Percentiles rank a stretch among this genome's conserved stretches.
These are phyloP conservation scores for Beta lomatogona DNA, from an alignment of 179 eudicot species.

Conservation along the genomic window DNA sequence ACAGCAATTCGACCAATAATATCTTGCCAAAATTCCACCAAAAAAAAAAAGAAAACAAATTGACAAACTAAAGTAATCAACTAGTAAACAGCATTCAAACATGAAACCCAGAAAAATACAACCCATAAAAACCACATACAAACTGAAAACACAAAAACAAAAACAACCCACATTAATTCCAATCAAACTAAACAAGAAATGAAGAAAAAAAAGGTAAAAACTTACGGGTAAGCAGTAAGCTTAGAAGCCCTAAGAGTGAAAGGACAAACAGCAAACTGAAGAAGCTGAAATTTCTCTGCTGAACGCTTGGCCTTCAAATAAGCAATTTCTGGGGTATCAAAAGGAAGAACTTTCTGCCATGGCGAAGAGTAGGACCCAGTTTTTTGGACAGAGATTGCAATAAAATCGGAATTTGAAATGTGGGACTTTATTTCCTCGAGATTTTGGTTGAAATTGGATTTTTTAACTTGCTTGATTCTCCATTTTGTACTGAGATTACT, in stretches of 20 bases:
- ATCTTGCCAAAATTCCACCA: not conserved
- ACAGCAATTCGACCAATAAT: not conserved
- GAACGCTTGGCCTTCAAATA: conserved; percentile 73
- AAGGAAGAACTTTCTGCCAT: conserved; percentile 66
- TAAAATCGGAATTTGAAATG: conserved; percentile 56
- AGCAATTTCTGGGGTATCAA: conserved; percentile 74
- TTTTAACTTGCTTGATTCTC: conserved; percentile 67
- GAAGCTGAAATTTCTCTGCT: conserved; percentile 71
- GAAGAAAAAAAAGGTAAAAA: not conserved
- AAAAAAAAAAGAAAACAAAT: not conserved
- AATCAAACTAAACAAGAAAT: not conserved
- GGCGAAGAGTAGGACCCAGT: conserved; percentile 82
- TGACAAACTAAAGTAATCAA: not conserved
- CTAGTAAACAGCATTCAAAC: conserved; percentile 2
- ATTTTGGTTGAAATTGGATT: conserved; percentile 54
- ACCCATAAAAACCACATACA: not conserved
- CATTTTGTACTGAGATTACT: conserved; percentile 23
- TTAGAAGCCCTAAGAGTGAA: conserved; percentile 58
- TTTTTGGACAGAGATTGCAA: conserved; percentile 69
- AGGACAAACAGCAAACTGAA: conserved; percentile 92
- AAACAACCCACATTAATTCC: not conserved
- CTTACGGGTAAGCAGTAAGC: conserved; percentile 76
- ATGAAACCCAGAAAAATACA: not conserved
- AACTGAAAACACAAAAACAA: not conserved
- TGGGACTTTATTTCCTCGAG: conserved; percentile 44